Evolutionary conservation across 2,329 filamentous ascomycete species (phyloP).

Genomic region (Aspergillus sp.): DNA sequence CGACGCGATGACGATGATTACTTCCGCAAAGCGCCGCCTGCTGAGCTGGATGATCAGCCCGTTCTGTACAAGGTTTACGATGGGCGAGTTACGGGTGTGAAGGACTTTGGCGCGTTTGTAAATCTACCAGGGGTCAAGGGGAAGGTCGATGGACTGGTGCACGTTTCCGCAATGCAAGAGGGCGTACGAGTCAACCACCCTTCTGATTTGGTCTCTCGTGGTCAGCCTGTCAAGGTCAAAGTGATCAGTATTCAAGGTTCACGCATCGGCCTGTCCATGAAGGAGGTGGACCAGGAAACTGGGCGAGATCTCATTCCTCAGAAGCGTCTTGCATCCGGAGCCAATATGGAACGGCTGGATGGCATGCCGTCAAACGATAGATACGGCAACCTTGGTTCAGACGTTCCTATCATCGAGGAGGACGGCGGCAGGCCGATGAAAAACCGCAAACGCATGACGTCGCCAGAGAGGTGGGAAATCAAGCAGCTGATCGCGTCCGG

Average conservation of each 20-base stretch:
- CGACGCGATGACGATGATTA: slow-evolving; percentile 53
- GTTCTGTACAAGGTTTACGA: slow-evolving; percentile 85
- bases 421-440: slow-evolving; percentile 55
- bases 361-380: slow-evolving; percentile 56
- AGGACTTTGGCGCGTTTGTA: slow-evolving; percentile 94
- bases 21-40: slow-evolving; percentile 65
- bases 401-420: slow-evolving; percentile 64
- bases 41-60: slow-evolving; percentile 78
- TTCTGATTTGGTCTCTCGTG: slow-evolving; percentile 76
- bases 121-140: slow-evolving; percentile 84
- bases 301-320: slow-evolving; percentile 81
- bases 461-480: slow-evolving; percentile 96
- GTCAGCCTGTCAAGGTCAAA: slow-evolving; percentile 89
- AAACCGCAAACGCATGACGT: slow-evolving; percentile 90
- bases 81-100: slow-evolving; percentile 85
- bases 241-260: slow-evolving; percentile 80
- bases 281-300: slow-evolving; percentile 88
- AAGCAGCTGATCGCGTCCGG: slow-evolving; percentile 94
- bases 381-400: slow-evolving; percentile 53
- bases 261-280: slow-evolving; percentile 89
- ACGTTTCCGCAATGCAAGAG: slow-evolving; percentile 84
- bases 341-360: slow-evolving; percentile 81
- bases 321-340: slow-evolving; percentile 77
- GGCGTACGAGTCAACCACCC: slow-evolving; percentile 88
- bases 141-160: slow-evolving; percentile 89